Evolutionary conservation across 306 rosid genomes (phyloP).

Genomic region (Sindora glabra): DNA sequence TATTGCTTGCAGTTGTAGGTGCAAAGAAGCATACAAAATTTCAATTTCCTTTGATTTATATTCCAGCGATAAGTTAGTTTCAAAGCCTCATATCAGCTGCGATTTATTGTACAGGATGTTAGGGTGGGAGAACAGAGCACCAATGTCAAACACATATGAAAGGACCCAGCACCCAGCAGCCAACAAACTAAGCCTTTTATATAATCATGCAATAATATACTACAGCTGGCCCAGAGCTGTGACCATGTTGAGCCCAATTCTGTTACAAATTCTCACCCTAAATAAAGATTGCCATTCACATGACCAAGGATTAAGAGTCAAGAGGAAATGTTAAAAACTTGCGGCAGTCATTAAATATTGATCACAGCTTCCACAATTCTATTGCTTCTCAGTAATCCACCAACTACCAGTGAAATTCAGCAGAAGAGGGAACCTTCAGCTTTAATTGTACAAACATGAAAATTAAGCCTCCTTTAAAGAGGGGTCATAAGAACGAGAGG

Average conservation of each 20-base stretch:
- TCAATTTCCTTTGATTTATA: background rate
- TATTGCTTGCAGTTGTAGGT: background rate
- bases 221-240: background rate
- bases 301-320: background rate
- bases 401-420: background rate
- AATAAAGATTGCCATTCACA: background rate
- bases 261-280: background rate
- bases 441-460: background rate
- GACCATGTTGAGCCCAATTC: background rate
- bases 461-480: background rate
- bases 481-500: background rate
- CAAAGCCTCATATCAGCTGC: background rate
- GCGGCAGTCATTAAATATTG: background rate
- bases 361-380: background rate
- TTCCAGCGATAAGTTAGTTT: background rate
- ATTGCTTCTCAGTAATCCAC: background rate
- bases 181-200: background rate
- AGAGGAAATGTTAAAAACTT: background rate
- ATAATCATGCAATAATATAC: background rate
- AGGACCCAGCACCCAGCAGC: background rate
- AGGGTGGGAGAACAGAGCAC: background rate
- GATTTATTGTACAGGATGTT: background rate
- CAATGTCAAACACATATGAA: background rate
- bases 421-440: background rate
- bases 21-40: background rate